Evolutionary conservation across 352 stramenopile genomes (phyloP).

Genomic region (Hyaloperonospora brassicae): DNA sequence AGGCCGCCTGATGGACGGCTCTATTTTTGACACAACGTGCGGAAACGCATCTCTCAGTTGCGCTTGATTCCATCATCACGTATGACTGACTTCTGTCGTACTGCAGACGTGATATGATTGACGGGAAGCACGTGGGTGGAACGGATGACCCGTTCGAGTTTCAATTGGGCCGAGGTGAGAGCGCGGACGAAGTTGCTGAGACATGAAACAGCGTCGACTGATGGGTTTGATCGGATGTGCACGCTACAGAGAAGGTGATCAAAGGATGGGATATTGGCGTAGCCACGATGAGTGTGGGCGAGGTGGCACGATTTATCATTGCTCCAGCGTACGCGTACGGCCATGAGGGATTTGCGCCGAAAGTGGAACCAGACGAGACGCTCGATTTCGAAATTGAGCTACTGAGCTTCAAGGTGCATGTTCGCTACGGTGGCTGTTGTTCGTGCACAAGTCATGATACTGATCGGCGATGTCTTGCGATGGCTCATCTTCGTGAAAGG

Average conservation of each 20-base stretch:
- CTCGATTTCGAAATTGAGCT: conserved; percentile 85
- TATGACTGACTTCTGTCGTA: not conserved
- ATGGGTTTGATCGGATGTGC: not conserved
- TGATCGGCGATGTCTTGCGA: conserved; percentile 1
- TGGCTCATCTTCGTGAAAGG: conserved; percentile 23
- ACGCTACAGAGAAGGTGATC: conserved; percentile 67
- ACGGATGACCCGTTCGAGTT: conserved; percentile 85
- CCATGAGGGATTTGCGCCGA: conserved; percentile 66
- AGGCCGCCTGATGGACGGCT: conserved; percentile 66
- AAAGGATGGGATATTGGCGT: conserved; percentile 82
- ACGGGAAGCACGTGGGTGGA: conserved; percentile 73
- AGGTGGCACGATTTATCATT: conserved; percentile 81
- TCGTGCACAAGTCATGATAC: not conserved
- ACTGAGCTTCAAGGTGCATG: conserved; percentile 57
- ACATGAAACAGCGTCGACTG: not conserved
- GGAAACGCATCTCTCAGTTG: not conserved
- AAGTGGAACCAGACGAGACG: conserved; percentile 78
- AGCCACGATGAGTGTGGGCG: conserved; percentile 66
- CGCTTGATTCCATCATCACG: not conserved
- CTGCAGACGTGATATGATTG: conserved; percentile 61
- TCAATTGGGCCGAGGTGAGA: conserved; percentile 61
- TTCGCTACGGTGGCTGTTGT: not conserved
- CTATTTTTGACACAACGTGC: conserved; percentile 84
- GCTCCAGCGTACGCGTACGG: conserved; percentile 74
- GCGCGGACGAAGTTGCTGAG: not conserved